A percentile compares a stretch with the other conserved stretches of the same genome.
These are phyloP conservation scores for Allium cepa DNA, from an alignment of 106 monocot genomes.

Conservation along the genomic window DNA sequence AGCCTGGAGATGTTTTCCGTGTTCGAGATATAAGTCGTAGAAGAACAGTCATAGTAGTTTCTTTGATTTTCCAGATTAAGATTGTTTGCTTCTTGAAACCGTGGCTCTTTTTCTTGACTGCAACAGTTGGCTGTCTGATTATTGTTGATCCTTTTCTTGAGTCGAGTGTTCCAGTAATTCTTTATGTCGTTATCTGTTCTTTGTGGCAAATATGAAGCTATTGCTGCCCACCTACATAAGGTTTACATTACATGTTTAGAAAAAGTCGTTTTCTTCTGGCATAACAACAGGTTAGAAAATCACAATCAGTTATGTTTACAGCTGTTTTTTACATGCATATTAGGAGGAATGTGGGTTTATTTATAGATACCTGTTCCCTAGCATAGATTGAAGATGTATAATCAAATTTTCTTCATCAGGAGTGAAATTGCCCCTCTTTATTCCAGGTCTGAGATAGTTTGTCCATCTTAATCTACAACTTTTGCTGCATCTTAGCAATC, in stretches of 20 bases:
- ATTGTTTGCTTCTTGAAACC: not conserved
- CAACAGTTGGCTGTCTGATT: slow-evolving; percentile 1
- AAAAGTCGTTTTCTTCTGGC: not conserved
- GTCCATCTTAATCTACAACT: slow-evolving; percentile 49
- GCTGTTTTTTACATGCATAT: not conserved
- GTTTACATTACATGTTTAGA: not conserved
- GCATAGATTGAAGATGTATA: slow-evolving; percentile 19
- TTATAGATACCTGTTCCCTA: slow-evolving; percentile 22
- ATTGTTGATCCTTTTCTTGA: slow-evolving; percentile 57
- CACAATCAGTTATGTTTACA: not conserved
- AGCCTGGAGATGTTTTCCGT: slow-evolving; percentile 54
- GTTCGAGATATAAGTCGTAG: slow-evolving; percentile 34
- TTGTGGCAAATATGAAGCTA: slow-evolving; percentile 66
- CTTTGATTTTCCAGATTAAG: not conserved
- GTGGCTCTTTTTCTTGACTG: slow-evolving; percentile 1
- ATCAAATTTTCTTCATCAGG: slow-evolving; percentile 12
- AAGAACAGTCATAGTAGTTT: not conserved
- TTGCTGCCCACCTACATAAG: slow-evolving; percentile 47
- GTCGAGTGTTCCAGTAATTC: slow-evolving; percentile 79
- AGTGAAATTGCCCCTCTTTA: slow-evolving; percentile 44
- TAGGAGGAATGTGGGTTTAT: not conserved
- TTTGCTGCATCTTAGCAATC: slow-evolving; percentile 27
- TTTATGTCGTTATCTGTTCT: slow-evolving; percentile 78
- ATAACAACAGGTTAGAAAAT: not conserved
- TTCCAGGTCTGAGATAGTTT: slow-evolving; percentile 40